A percentile compares a stretch with the other conserved stretches of the same genome.
Evolutionary conservation across 148 eudicot species (phyloP).

Genomic region (Pouteria glomerata): DNA sequence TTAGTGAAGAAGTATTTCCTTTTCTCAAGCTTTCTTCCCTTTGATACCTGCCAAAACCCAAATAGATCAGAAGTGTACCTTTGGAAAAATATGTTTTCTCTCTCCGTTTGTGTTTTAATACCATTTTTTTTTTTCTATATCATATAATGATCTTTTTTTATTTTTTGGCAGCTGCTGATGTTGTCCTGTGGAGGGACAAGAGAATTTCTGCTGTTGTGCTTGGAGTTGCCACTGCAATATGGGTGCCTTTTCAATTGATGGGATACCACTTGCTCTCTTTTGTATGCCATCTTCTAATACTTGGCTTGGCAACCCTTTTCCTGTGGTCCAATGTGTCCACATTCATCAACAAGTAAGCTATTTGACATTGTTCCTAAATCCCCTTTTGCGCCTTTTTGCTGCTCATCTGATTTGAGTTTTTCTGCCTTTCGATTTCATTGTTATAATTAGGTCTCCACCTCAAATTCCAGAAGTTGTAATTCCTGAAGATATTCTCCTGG

Average conservation of each 20-base stretch:
- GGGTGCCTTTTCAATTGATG: slow-evolving; percentile 83
- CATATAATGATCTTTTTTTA: too few species aligned
- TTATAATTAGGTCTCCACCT: slow-evolving; percentile 67
- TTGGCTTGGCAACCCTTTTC: slow-evolving; percentile 58
- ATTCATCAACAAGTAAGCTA: slow-evolving; percentile 76
- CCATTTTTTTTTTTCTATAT: too few species aligned
- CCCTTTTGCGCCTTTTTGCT: too few species aligned
- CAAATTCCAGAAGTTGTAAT: slow-evolving; percentile 65
- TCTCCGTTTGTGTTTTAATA: too few species aligned
- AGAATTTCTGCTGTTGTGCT: slow-evolving; percentile 64
- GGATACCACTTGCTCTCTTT: slow-evolving; percentile 81
- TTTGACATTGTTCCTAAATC: background rate
- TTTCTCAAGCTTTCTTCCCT: too few species aligned
- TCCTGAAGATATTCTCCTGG: slow-evolving; percentile 63
- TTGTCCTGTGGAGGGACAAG: slow-evolving; percentile 91
- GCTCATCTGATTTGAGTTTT: background rate
- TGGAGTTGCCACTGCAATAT: slow-evolving; percentile 71
- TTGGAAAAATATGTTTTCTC: too few species aligned
- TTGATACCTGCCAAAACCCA: too few species aligned
- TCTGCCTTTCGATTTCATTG: slow-evolving; percentile 2
- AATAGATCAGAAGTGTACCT: too few species aligned
- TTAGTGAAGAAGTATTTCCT: too few species aligned
- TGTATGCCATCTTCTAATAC: slow-evolving; percentile 70
- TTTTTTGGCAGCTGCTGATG: slow-evolving; percentile 68
- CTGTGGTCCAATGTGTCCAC: slow-evolving; percentile 83